Percentiles rank a stretch among this genome's conserved stretches.
These are phyloP conservation scores for Xylariaceae sp. DNA, from an alignment of 2,329 filamentous ascomycete genomes.

Conservation along the genomic window DNA sequence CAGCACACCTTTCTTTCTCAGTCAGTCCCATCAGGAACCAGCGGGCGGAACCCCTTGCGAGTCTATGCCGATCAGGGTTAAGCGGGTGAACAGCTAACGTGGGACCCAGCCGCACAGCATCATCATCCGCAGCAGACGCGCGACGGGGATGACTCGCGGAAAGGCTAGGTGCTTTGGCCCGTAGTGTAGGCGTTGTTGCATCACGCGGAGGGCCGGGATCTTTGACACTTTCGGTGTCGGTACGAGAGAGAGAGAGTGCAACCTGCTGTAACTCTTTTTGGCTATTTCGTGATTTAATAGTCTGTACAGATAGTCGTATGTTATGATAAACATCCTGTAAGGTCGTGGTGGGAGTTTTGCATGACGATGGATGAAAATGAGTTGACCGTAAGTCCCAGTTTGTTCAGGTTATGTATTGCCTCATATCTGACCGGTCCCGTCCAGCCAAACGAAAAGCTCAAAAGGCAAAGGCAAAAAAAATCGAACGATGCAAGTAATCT, in stretches of 20 bases:
- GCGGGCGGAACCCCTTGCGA: constrained; percentile 17
- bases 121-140: constrained; percentile 15
- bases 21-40: constrained; percentile 24
- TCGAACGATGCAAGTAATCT: constrained; percentile 2
- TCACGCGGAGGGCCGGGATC: constrained; percentile 16
- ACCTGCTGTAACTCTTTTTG: too few relatives aligned
- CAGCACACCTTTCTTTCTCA: background rate
- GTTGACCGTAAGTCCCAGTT: too few relatives aligned
- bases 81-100: constrained; percentile 18
- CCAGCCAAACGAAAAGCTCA: too few relatives aligned
- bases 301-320: too few relatives aligned
- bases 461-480: constrained; percentile 2
- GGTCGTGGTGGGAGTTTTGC: too few relatives aligned
- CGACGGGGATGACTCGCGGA: constrained; percentile 23
- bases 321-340: too few relatives aligned
- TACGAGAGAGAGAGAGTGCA: background rate
- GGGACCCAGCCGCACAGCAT: constrained; percentile 23
- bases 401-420: too few relatives aligned
- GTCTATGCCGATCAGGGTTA: constrained; percentile 25
- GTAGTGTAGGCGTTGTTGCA: constrained; percentile 6
- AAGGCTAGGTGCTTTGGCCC: background rate
- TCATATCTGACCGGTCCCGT: too few relatives aligned
- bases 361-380: too few relatives aligned
- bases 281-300: too few relatives aligned
- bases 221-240: constrained; percentile 15